Evolutionary conservation across 2,329 filamentous ascomycete genomes (phyloP).

Genomic region (Pestalotiopsis fici): DNA sequence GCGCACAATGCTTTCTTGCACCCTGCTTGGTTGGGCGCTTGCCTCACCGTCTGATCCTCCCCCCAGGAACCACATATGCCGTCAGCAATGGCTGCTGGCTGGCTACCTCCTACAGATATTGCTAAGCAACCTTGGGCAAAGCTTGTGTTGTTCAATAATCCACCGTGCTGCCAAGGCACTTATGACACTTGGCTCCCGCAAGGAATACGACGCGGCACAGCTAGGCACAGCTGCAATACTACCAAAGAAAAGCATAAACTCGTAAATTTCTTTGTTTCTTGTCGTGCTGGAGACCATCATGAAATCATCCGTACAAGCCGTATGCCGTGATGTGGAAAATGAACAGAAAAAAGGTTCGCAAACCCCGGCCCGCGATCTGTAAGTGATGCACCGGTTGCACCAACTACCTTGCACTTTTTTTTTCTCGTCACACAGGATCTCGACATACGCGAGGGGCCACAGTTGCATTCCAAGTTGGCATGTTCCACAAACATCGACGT

Average conservation of each 20-base stretch:
- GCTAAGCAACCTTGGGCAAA: neutral
- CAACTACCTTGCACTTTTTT: constrained; percentile 17
- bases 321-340: neutral
- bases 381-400: constrained; percentile 19
- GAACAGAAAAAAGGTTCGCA: neutral
- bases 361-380: neutral
- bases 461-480: neutral
- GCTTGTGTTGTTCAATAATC: neutral
- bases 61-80: neutral
- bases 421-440: neutral
- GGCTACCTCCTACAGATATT: neutral
- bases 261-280: neutral
- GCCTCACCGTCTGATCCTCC: neutral
- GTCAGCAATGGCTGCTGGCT: neutral
- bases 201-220: neutral
- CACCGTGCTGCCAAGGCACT: neutral
- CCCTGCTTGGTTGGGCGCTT: neutral
- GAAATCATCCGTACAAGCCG: neutral
- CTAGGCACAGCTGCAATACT: neutral
- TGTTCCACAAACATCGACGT: neutral
- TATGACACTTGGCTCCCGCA: neutral
- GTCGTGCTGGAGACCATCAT: neutral
- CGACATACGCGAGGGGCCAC: neutral
- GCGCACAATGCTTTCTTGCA: neutral
- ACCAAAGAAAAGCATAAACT: neutral